These are phyloP conservation scores for Lippia alba DNA, from an alignment of 305 asterid genomes.

Conservation along the genomic window DNA sequence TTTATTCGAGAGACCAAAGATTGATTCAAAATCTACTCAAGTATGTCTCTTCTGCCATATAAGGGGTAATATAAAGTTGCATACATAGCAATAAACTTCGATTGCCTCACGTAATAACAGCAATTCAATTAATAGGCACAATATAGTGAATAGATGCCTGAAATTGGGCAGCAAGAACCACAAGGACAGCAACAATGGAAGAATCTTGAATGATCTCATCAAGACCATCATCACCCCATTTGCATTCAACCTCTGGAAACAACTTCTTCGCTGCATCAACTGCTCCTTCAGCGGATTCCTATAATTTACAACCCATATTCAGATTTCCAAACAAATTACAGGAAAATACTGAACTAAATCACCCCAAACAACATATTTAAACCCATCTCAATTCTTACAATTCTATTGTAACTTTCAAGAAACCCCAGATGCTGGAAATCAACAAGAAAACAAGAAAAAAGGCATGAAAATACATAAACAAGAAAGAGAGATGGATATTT, in stretches of 20 bases:
- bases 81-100: background rate
- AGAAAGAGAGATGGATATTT: background rate
- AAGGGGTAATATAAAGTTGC: background rate
- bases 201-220: constrained; percentile 57
- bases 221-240: constrained; percentile 37
- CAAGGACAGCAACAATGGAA: constrained; percentile 60
- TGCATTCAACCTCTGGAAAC: background rate
- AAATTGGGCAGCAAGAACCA: constrained; percentile 69
- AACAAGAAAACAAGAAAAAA: no score
- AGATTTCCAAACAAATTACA: background rate
- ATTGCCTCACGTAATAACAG: background rate
- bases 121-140: background rate
- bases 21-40: background rate
- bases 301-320: constrained; percentile 1
- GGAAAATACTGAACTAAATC: background rate
- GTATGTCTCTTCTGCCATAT: background rate
- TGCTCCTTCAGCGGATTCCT: constrained; percentile 67
- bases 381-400: background rate
- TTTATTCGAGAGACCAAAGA: background rate
- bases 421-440: no score
- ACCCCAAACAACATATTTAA: background rate
- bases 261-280: constrained; percentile 55
- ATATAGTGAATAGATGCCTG: constrained; percentile 44
- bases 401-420: no score
- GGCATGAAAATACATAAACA: no score